Base-by-base conservation (phyloP, 2,329 filamentous ascomycete genomes). In the Thermothelomyces thermophilus region DNA sequence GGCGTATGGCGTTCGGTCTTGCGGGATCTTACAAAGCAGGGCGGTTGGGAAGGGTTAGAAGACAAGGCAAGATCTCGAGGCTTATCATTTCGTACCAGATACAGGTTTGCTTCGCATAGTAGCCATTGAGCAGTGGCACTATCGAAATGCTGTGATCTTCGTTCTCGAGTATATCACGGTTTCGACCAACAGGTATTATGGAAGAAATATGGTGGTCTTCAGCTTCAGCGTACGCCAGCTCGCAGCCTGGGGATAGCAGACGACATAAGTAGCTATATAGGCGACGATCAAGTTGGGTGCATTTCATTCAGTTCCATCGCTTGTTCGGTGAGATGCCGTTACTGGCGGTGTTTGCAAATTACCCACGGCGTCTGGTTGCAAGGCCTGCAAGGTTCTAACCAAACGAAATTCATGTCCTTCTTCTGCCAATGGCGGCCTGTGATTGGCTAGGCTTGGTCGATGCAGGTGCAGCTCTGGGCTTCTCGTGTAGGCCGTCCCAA, bases 211-310 rank as follows among this genome's bases (percentile, higher is more conserved):
- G 67, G 94, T 94, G 1, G 89, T 95, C 67, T 96, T 90, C 24
- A 95, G 69, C 73, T 96, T 95, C 19, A 96, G 71, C 0, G 88
- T 95, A 9, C 90, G 79, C 66, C 96, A 90, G 53, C 84, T 85
- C 46, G 83, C 79, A 0, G 86, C 83, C 58, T 87, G 84, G 6
- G 77, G 76, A 60, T 95, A 95, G 58, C 87, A 85, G 1, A 73
- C 73, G 0, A 63, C 60, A 14, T 80, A 78, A 41, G 90, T 90
- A 8, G 89, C 89, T 49, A 83, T 75, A 69, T 91, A 88, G 19
- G 91, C 95, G 48, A 88, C 67, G 56, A 85, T 77, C 66, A 95
- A 82, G 33, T 94, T 75, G 40, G 84, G 80, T 0, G 87, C 85
- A 46, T 87, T 84, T 14, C n/a, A n/a, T n/a, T n/a, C n/a, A n/a